phyloP scores from a whole-genome alignment of 805 yeast genomes.

The Yarrowia keelungensis region DNA sequence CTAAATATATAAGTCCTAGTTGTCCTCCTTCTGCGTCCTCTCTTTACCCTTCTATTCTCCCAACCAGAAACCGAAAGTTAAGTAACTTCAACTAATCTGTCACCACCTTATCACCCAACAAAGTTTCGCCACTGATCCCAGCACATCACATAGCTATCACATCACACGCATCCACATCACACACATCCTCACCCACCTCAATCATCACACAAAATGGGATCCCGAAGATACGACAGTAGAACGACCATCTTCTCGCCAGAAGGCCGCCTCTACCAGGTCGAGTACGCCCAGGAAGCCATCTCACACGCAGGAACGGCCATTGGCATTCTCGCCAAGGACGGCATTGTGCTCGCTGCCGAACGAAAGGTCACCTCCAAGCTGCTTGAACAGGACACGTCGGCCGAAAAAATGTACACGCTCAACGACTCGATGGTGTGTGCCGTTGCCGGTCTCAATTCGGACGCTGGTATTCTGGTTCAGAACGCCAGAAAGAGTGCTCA shows the following conservation, averaged over 20 bases:
- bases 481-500: slow-evolving; percentile 88
- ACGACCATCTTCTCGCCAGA: slow-evolving; percentile 99
- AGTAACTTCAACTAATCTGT: neutral
- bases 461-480: slow-evolving; percentile 88
- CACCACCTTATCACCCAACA: slow-evolving; percentile 2
- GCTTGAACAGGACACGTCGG: slow-evolving; percentile 90
- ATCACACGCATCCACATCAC: neutral
- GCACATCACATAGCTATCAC: no score
- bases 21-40: neutral
- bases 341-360: slow-evolving; percentile 96
- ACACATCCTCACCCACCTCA: neutral
- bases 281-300: slow-evolving; percentile 92
- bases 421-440: slow-evolving; percentile 88
- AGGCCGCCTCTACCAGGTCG: slow-evolving; percentile 91
- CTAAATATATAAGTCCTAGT: slow-evolving; percentile 4
- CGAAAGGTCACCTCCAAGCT: slow-evolving; percentile 91
- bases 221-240: slow-evolving; percentile 98
- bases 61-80: neutral
- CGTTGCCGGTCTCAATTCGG: slow-evolving; percentile 98
- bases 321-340: slow-evolving; percentile 77
- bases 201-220: slow-evolving; percentile 59
- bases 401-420: slow-evolving; percentile 88
- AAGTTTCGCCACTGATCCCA: slow-evolving; percentile 36
- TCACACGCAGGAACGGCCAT: slow-evolving; percentile 84
- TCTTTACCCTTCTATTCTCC: neutral